Percentiles rank a stretch among this genome's conserved stretches.
Evolutionary conservation across 2,329 filamentous ascomycete species (phyloP).

Genomic region (Colletotrichum filicis): DNA sequence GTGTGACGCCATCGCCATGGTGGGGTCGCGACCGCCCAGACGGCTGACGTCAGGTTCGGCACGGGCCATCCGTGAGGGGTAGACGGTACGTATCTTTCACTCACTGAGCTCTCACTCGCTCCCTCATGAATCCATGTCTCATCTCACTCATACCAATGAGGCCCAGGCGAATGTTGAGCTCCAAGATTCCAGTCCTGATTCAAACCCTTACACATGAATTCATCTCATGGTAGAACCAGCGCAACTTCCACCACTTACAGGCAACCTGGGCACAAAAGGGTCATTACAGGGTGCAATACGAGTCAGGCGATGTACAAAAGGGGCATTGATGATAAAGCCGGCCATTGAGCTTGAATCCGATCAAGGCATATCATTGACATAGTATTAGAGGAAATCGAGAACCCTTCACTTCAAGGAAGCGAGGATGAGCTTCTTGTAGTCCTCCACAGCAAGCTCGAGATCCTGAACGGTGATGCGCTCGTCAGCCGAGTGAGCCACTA

Average conservation of each 20-base stretch:
- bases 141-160: background rate
- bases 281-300: background rate
- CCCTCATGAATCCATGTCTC: background rate
- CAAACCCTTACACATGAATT: background rate
- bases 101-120: background rate
- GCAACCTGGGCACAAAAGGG: rapidly evolving
- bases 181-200: background rate
- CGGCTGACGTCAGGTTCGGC: background rate
- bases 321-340: too few relatives aligned
- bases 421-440: constrained; percentile 78
- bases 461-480: constrained; percentile 82
- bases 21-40: background rate
- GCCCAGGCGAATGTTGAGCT: background rate
- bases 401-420: constrained; percentile 53
- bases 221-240: background rate
- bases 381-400: too few relatives aligned
- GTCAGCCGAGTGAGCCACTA: constrained; percentile 87
- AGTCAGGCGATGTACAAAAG: too few relatives aligned
- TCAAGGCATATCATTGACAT: background rate
- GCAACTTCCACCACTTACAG: background rate
- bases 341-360: too few relatives aligned
- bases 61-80: background rate
- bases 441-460: constrained; percentile 81
- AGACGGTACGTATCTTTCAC: background rate
- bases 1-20: background rate